phyloP scores from a whole-genome alignment of 106 monocot species.

The Iris macrosiphon region DNA sequence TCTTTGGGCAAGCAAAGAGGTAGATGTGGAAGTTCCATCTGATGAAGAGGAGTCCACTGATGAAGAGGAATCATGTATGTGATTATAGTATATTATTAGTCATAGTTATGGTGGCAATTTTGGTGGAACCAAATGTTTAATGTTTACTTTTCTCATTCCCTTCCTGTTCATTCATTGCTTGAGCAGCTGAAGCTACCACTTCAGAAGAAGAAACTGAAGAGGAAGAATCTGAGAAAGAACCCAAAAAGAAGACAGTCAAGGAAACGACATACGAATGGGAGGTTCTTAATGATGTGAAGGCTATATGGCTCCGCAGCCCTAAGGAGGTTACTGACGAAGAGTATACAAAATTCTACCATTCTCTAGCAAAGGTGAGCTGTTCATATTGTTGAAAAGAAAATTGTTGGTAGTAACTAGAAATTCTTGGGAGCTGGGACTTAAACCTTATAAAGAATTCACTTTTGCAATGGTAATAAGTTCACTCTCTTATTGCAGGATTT shows the following conservation, averaged over 20 bases:
- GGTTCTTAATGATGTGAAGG: slow-evolving; percentile 92
- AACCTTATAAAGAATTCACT: neutral
- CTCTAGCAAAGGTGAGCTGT: slow-evolving; percentile 66
- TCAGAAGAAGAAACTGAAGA: slow-evolving; percentile 71
- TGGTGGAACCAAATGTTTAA: no score
- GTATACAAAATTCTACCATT: slow-evolving; percentile 83
- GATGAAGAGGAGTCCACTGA: slow-evolving; percentile 84
- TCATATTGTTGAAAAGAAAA: neutral
- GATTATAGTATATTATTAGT: neutral
- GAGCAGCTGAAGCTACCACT: slow-evolving; percentile 36
- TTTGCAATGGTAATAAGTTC: neutral
- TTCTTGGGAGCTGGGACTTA: neutral
- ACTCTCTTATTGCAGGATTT: slow-evolving; percentile 53
- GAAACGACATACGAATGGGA: slow-evolving; percentile 87
- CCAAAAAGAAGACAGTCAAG: slow-evolving; percentile 80
- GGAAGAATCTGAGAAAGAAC: slow-evolving; percentile 62
- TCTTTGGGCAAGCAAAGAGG: slow-evolving; percentile 96
- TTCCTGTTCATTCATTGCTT: neutral
- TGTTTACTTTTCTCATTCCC: neutral
- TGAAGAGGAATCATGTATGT: slow-evolving; percentile 70
- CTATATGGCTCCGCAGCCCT: slow-evolving; percentile 91
- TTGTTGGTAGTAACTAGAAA: neutral
- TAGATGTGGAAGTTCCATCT: slow-evolving; percentile 88
- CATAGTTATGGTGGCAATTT: no score
- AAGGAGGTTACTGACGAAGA: slow-evolving; percentile 96